Percentiles rank a stretch among this genome's conserved stretches.
phyloP scores from a whole-genome alignment of 2,329 filamentous ascomycete genomes.

The Myriosclerotinia duriaeana region DNA sequence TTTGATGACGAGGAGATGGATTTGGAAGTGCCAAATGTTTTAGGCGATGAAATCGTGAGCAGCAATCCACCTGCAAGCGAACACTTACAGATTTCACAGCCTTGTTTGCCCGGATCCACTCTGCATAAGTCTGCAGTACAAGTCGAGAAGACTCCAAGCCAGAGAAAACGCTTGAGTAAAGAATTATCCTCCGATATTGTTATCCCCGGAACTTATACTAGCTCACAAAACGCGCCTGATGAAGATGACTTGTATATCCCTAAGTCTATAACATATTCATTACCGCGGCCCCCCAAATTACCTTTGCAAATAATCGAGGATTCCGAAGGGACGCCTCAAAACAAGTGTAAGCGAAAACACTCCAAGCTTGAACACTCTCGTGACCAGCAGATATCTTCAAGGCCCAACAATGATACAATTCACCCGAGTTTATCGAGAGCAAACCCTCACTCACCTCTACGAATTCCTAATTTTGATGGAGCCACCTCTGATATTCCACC shows the following conservation, averaged over 20 bases:
- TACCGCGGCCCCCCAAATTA: background rate
- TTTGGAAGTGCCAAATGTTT: slow-evolving; percentile 31
- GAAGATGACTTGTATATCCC: background rate
- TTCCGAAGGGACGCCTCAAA: background rate
- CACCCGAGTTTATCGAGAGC: background rate
- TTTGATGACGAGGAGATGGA: slow-evolving; percentile 35
- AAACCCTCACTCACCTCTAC: background rate
- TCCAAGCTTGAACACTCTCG: background rate
- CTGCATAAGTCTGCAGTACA: slow-evolving; percentile 28
- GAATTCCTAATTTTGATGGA: slow-evolving; percentile 7
- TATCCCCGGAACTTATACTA: slow-evolving; percentile 30
- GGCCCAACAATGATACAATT: background rate
- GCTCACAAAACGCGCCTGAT: slow-evolving; percentile 4
- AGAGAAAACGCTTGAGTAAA: background rate
- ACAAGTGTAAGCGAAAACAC: background rate
- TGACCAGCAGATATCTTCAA: background rate
- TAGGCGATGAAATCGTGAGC: slow-evolving; percentile 31
- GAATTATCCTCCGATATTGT: slow-evolving; percentile 28
- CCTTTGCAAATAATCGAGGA: background rate
- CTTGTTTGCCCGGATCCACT: slow-evolving; percentile 28
- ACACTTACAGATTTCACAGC: slow-evolving; percentile 21
- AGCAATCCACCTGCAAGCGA: slow-evolving; percentile 13
- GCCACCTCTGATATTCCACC: background rate
- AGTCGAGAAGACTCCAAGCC: slow-evolving; percentile 32
- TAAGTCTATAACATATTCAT: background rate